Evolutionary conservation across 805 yeast species (phyloP).

Genomic region (Candida sakaeoensis): DNA sequence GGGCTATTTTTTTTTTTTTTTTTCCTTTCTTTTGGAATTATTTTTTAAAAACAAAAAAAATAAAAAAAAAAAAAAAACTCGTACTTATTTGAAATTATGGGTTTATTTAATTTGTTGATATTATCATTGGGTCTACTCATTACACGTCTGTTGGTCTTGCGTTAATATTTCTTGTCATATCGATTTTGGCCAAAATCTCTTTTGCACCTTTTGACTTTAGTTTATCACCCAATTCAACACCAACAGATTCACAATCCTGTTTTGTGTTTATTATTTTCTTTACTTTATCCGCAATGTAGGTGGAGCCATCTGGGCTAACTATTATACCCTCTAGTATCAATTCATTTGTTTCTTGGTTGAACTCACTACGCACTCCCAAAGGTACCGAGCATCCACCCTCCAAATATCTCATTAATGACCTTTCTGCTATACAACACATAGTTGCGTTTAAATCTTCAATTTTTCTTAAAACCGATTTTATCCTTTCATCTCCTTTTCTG

Average conservation of each 20-base stretch:
- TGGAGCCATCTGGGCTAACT: constrained; percentile 78
- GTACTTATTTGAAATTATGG: too few relatives aligned
- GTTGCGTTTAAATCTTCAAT: constrained; percentile 67
- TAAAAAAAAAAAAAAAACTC: too few relatives aligned
- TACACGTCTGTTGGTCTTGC: constrained; percentile 24
- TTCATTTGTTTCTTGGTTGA: constrained; percentile 37
- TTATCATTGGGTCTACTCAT: neutral
- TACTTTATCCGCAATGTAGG: constrained; percentile 57
- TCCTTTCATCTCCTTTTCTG: constrained; percentile 59
- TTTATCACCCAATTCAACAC: constrained; percentile 61
- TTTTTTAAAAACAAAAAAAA: too few relatives aligned
- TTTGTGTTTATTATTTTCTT: constrained; percentile 35
- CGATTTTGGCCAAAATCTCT: constrained; percentile 73
- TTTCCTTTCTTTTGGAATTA: too few relatives aligned
- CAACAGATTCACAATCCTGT: constrained; percentile 67
- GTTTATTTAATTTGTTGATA: too few relatives aligned
- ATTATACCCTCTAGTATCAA: constrained; percentile 68
- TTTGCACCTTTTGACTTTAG: constrained; percentile 79
- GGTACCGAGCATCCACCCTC: constrained; percentile 99
- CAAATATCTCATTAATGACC: constrained; percentile 77
- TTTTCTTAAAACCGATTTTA: constrained; percentile 55
- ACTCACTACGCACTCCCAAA: constrained; percentile 77
- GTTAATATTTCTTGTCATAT: constrained; percentile 57
- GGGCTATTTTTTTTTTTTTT: constrained; percentile 2
- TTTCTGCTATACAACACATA: constrained; percentile 79